Base-by-base conservation (phyloP, 2,329 filamentous ascomycete genomes). In the Elsinoe arachidis region DNA sequence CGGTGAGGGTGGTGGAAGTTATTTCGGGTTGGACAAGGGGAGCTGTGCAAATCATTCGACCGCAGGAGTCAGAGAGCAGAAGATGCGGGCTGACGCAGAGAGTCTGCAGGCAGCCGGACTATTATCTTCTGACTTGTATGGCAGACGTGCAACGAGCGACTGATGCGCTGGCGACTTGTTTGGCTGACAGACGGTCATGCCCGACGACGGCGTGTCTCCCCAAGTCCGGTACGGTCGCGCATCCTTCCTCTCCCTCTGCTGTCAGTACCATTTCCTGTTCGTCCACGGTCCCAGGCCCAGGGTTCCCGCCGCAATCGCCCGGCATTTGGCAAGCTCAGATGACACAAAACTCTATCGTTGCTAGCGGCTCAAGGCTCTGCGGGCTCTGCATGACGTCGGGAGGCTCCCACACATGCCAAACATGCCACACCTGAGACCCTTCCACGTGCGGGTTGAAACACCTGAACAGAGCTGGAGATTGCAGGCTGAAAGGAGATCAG, bases 401-500 rank as follows among this genome's bases (percentile, higher is more conserved):
- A 30, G 26, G 26, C 3, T 30, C 26, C 26, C 26, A 30, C 26
- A 30, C 26, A 30, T 30, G 26, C 26, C 26, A 30, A 9, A 30
- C 26, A 30, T 30, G 26, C 26, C 3, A 37, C 15, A 17, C 38
- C 49, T 17, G 34, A 53, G n/a, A 12, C 35, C 33, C 38, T 39
- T 23, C 49, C 49, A 53, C 49, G 49, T 53, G 49, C 49, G 19
- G n/a, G 34, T 23, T 53, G 49, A 53, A 38, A 38, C 49, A 53
- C 14, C 17, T 38, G 49, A 3, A 39, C 49, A 30, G 26, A 30
- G 26, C 46, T 37, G 46, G 19, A 53, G 23, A 37, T 26, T 53
- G 30, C 47, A 52, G 21, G 41, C 26, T 4, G 10, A 30, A 23
- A 9, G 10, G 14, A 44, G 41, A 21, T 21, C 19, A 44, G 23